These are phyloP conservation scores for Cucurbita maxima DNA, from an alignment of 306 rosid genomes.

Conservation along the genomic window DNA sequence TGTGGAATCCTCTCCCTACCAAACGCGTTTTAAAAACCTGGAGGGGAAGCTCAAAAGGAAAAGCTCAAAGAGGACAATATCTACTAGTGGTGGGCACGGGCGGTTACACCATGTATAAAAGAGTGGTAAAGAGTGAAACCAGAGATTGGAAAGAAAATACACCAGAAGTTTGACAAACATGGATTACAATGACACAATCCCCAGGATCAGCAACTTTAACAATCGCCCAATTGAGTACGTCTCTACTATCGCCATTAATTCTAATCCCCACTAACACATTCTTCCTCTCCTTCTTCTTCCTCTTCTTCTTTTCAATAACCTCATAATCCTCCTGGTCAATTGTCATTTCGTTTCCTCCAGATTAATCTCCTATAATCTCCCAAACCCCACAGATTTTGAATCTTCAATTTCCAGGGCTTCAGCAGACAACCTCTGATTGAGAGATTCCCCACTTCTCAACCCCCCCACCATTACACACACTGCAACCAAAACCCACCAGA, in stretches of 20 bases:
- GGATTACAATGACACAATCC: constrained; percentile 60
- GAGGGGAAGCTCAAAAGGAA: no score
- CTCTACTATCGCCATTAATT: constrained; percentile 42
- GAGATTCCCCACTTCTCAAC: constrained; percentile 13
- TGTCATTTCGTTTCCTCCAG: constrained; percentile 31
- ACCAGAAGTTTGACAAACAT: constrained; percentile 59
- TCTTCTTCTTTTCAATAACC: constrained; percentile 8
- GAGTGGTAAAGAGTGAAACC: not conserved
- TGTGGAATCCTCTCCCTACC: no score
- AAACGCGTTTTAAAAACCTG: no score
- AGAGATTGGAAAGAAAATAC: not conserved
- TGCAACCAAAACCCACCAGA: constrained; percentile 23
- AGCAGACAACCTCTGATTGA: constrained; percentile 5
- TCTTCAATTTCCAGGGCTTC: constrained; percentile 9
- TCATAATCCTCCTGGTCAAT: constrained; percentile 11
- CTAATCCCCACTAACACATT: constrained; percentile 64
- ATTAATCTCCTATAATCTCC: not conserved
- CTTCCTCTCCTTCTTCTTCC: constrained; percentile 17
- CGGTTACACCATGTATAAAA: not conserved
- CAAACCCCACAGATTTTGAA: constrained; percentile 1
- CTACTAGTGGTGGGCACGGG: no score
- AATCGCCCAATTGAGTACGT: constrained; percentile 78
- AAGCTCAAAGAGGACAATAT: no score
- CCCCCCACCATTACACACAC: constrained; percentile 19
- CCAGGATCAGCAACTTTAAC: constrained; percentile 72